Evolutionary conservation across 2,329 filamentous ascomycete genomes (phyloP).

Genomic region (Colletotrichum sp.): DNA sequence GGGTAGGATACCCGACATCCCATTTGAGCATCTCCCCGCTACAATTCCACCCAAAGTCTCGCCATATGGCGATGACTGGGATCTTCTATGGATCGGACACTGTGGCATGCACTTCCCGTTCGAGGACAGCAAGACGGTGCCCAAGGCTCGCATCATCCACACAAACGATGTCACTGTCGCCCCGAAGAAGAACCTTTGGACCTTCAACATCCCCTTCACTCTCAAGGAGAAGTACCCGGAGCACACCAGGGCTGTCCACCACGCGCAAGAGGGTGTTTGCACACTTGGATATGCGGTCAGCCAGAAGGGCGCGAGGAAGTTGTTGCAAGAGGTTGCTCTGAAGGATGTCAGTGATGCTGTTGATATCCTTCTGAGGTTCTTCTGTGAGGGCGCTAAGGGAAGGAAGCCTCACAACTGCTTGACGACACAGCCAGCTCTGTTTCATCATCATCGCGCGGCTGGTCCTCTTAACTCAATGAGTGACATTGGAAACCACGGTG

Average conservation of each 20-base stretch:
- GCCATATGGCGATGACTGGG: conserved; percentile 57
- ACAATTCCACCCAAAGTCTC: conserved; percentile 29
- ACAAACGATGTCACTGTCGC: conserved; percentile 41
- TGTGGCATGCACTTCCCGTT: conserved; percentile 42
- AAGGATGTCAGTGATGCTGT: conserved; percentile 41
- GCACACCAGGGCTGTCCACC: conserved; percentile 50
- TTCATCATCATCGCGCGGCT: conserved; percentile 48
- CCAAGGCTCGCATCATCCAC: conserved; percentile 35
- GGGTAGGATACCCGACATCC: conserved; percentile 19
- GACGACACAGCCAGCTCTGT: conserved; percentile 45
- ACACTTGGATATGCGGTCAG: conserved; percentile 50
- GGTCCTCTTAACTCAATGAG: conserved; percentile 38
- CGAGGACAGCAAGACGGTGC: conserved; percentile 19
- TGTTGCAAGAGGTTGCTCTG: conserved; percentile 48
- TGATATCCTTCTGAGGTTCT: conserved; percentile 50
- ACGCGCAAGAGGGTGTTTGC: conserved; percentile 42
- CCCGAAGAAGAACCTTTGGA: conserved; percentile 33
- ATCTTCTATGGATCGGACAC: conserved; percentile 56
- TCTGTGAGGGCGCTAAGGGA: conserved; percentile 44
- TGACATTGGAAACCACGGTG: conserved; percentile 39
- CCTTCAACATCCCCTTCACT: conserved; percentile 38
- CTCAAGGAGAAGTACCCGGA: conserved; percentile 37
- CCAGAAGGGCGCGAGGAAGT: conserved; percentile 44
- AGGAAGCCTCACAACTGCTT: conserved; percentile 42
- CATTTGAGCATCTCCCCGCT: conserved; percentile 24